These are phyloP conservation scores for Cupressus sempervirens DNA, from an alignment of 75 land plant genomes.

Conservation along the genomic window DNA sequence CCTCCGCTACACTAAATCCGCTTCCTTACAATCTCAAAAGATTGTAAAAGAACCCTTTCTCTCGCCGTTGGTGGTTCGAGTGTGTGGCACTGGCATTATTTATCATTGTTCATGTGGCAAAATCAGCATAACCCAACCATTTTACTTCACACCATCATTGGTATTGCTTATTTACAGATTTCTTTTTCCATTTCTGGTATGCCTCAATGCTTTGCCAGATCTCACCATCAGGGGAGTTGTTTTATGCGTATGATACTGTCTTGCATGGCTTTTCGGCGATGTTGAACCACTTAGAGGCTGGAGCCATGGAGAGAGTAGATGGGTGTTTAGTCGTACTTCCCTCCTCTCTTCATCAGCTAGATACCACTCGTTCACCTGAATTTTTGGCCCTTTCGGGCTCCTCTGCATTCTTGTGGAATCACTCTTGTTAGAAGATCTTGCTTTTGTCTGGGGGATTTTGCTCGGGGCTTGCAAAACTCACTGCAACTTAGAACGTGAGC, in stretches of 20 bases:
- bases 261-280: conserved; percentile 48
- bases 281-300: conserved; percentile 32
- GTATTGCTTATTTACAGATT: too few relatives aligned
- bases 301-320: conserved; percentile 17
- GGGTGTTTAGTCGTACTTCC: conserved; percentile 38
- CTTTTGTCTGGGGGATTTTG: conserved; percentile 10
- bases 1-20: too few relatives aligned
- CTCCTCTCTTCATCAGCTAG: conserved; percentile 16
- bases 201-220: too few relatives aligned
- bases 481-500: too few relatives aligned
- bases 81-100: too few relatives aligned
- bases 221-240: not conserved
- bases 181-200: too few relatives aligned
- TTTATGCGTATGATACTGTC: conserved; percentile 44
- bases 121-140: too few relatives aligned
- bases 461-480: conserved; percentile 17
- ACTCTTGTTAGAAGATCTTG: conserved; percentile 22
- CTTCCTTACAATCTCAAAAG: too few relatives aligned
- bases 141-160: too few relatives aligned
- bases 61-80: too few relatives aligned
- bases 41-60: too few relatives aligned
- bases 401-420: conserved; percentile 14
- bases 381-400: conserved; percentile 45
- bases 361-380: conserved; percentile 50
- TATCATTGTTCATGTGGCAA: too few relatives aligned